These are phyloP conservation scores for Extremus antarcticus DNA, from an alignment of 495 filamentous ascomycete species.

Conservation along the genomic window DNA sequence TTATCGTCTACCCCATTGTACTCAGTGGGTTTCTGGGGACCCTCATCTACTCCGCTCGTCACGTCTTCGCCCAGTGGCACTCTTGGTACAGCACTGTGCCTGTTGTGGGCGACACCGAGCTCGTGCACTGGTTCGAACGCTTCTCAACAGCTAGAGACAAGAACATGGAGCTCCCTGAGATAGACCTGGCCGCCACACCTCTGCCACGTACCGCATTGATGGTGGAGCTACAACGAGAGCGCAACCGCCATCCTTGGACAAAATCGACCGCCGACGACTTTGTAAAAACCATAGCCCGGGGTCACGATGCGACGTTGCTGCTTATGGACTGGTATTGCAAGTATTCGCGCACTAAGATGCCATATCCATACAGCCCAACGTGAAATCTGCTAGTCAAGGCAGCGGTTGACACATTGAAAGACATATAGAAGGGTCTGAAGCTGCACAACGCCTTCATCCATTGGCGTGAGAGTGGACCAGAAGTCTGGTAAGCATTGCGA, in stretches of 20 bases:
- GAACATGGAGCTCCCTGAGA: neutral
- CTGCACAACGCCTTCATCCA: conserved; percentile 54
- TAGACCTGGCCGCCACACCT: neutral
- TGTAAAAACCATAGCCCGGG: conserved; percentile 38
- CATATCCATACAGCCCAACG: conserved; percentile 48
- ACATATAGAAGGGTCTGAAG: conserved; percentile 46
- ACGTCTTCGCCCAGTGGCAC: conserved; percentile 25
- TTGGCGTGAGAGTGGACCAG: conserved; percentile 47
- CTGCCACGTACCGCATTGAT: conserved; percentile 36
- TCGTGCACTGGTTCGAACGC: conserved; percentile 17
- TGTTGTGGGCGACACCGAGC: conserved; percentile 25
- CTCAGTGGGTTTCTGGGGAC: conserved; percentile 22
- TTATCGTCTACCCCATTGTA: conserved; percentile 24
- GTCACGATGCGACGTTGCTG: conserved; percentile 49
- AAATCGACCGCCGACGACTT: conserved; percentile 36
- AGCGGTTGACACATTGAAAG: conserved; percentile 42
- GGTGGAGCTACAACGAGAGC: conserved; percentile 37
- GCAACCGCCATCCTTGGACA: conserved; percentile 33
- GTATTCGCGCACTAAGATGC: conserved; percentile 39
- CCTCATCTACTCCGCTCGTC: conserved; percentile 32
- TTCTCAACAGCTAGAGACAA: neutral
- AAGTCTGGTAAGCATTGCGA: conserved; percentile 40
- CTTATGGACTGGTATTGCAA: conserved; percentile 50
- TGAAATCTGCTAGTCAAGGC: conserved; percentile 52
- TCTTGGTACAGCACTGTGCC: conserved; percentile 26